Conservation (phyloP, 1,284 basidiomycete genomes). For the Malassezia dermatis region DNA sequence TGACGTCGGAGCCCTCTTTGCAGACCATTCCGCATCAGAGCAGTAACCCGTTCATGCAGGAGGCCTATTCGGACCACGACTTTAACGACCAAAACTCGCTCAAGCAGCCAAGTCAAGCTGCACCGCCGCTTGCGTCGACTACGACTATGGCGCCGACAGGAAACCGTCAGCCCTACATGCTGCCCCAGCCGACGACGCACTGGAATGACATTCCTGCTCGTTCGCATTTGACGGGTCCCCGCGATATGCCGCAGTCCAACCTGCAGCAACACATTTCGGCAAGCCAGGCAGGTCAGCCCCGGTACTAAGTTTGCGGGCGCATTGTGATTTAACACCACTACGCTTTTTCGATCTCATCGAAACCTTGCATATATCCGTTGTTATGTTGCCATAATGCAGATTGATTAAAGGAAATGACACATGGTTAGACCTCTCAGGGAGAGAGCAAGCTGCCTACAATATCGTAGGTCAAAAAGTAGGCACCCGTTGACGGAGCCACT, state of each 20-base stretch:
- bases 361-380: neutral
- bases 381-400: neutral
- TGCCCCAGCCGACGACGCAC: neutral
- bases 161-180: neutral
- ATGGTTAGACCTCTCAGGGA: neutral
- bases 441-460: constrained; percentile 17
- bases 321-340: neutral
- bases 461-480: constrained; percentile 40
- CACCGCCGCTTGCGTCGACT: neutral
- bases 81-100: neutral
- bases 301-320: neutral
- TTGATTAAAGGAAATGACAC: neutral
- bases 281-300: neutral
- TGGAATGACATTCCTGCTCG: constrained; percentile 3
- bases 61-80: neutral
- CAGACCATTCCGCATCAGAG: neutral
- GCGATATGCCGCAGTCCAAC: constrained; percentile 15
- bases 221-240: constrained; percentile 3
- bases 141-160: neutral
- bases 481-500: constrained; percentile 50
- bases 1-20: neutral
- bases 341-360: neutral
- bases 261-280: constrained; percentile 13
- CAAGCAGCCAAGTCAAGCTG: neutral
- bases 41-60: neutral